Base-by-base conservation (phyloP, 805 yeast genomes). In the Candida methanosorbosa region DNA sequence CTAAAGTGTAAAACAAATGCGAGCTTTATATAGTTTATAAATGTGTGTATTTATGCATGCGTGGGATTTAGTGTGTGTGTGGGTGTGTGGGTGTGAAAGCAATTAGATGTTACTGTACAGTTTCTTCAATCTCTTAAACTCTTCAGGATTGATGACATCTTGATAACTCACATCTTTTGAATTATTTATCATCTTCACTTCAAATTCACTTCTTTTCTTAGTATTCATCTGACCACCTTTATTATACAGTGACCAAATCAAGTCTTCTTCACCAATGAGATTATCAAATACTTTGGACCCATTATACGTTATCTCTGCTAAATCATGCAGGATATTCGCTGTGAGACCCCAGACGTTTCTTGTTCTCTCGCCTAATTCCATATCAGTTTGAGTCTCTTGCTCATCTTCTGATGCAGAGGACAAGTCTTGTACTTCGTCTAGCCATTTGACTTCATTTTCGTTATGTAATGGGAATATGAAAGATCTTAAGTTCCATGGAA, bases 281-380 rank as follows among this genome's bases (percentile, higher is more conserved):
- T 44, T 30, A 5, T 44, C 49, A 23, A 43, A 66, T 7, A 38
- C 38, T 17, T 54, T 40, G 34, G 52, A 40, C 27, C 62, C 61
- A 45, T 72, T 42, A 48, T 73, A 71, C 4, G 71, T 60, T 9
- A 81, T 63, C 37, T 66, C 67, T 2, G 86, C 78, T 20, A 82
- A 48, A 50, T 82, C 90, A 46, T 73, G 82, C n/a, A 82, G 50
- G 9, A 82, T 81, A 49, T 80, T 81, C 3, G 88, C 90, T 0
- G 92, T 82, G 25, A 82, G 57, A 1, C 94, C 94, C 94, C 92
- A 82, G 4, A 83, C 78, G 48, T 81, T 82, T 48, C 81, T 74
- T 26, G 77, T 68, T 36, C 68, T 64, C 16, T 50, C 54, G 23
- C 52, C 73, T 49, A 44, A 68, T 52, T 61, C 57, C 32, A 54